Evolutionary conservation across 257 asterid genomes (phyloP), one percentile per base, ranked within the genome.

Genomic region (Plantago major): DNA sequence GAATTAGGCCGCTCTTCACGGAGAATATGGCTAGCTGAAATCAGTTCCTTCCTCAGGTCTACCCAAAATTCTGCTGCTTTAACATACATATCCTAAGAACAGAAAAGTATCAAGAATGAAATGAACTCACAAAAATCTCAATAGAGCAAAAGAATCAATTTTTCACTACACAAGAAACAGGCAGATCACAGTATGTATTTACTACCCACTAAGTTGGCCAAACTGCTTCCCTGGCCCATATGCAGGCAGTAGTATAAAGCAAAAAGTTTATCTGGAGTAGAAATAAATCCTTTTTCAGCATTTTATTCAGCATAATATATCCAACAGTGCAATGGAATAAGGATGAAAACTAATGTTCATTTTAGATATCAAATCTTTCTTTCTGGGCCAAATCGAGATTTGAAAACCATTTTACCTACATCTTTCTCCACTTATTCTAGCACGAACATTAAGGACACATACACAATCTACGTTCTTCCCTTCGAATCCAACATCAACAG

Each of bases 11-110:
- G 79, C 71, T 83, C 96, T 48, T 71, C 67, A 47, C 67, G 57
- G 46, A 84, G 79, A 74, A 73, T 71, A 37, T 82, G 68, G 62
- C 86, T 80, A 28, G 99, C 96, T 66, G 87, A 78, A 67, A 87
- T 67, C 82, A 93, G 74, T 67, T 93, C 97, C 60, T 80, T 76
- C 78, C 99, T 87, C 77, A 93, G 74, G 72, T 82, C 86, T 16
- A 90, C 95, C 99, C 99, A 93, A 73, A 93, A 87, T 68, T 79
- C 88, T 5, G 99, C 92, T 44, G 99, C 87, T 70, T 82, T 89
- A 63, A 60, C 80, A 79, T 93, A 93, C 88, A 85, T 82, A 54
- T 87, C 96, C 99, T 93, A 76, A 51, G 37, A 81, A 76, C 55
- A 58, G 70, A n/a, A 67, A 46, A 70, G 58, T 10, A 46, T 47